Evolutionary conservation across 129 eudicot species (phyloP).

Genomic region (Silybum marianum): DNA sequence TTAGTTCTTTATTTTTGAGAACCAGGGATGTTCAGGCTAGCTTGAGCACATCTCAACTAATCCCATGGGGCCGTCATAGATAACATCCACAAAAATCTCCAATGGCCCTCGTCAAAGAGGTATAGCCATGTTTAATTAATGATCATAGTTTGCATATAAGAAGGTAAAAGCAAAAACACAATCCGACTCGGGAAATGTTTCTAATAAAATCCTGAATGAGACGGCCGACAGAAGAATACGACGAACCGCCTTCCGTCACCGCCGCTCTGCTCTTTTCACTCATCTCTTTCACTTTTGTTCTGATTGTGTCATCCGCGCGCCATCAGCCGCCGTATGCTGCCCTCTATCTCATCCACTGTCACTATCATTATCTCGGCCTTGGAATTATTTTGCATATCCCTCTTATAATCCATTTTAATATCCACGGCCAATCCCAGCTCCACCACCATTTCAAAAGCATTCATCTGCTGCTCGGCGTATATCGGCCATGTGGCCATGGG

Average conservation of each 20-base stretch:
- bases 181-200: neutral
- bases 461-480: conserved; percentile 48
- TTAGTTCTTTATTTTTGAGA: no score
- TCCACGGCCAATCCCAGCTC: conserved; percentile 55
- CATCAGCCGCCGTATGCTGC: conserved; percentile 38
- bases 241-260: conserved; percentile 53
- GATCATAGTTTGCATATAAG: neutral
- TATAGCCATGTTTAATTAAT: no score
- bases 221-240: conserved; percentile 22
- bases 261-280: conserved; percentile 38
- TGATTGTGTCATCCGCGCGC: conserved; percentile 24
- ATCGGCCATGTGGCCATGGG: conserved; percentile 47
- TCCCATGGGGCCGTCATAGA: no score
- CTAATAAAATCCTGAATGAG: conserved; percentile 24
- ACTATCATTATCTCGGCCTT: conserved; percentile 10
- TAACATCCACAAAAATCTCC: no score
- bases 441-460: conserved; percentile 49
- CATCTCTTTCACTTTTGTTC: conserved; percentile 34
- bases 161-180: neutral
- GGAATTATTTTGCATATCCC: neutral
- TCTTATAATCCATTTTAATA: conserved; percentile 42
- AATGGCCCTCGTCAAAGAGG: no score
- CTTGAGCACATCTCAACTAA: no score
- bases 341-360: conserved; percentile 30
- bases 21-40: no score